Base-by-base conservation (phyloP, 2,329 filamentous ascomycete genomes). In the Gnomoniopsis smithogilvyi region DNA sequence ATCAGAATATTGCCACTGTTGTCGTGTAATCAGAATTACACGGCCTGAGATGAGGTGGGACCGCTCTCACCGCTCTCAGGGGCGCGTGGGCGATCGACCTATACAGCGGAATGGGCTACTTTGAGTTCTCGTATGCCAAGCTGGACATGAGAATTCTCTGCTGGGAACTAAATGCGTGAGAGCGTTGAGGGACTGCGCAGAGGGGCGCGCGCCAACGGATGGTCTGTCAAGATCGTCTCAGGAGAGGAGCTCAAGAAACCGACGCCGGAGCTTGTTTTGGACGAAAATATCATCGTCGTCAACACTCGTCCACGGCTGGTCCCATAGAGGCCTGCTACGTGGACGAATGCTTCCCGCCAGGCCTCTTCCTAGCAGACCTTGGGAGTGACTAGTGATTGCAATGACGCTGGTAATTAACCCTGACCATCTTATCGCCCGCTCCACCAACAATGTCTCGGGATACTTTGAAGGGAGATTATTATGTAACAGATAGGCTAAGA, bases 71-170 rank as follows among this genome's bases (percentile, higher is more conserved):
- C 34, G 15, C 3, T 46, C 65, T 74, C 17, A 70, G 71, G 10
- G 64, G 67, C 1, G 70, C 69, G 3, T 85, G 80, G 71, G 85
- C 88, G 0, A 83, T 96, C 0, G 94, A 98, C 72, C 76, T 98
- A 61, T 97, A 96, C 75, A 91, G 90, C 0, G 94, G 94, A 0
- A 96, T 97, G 64, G 94, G 94, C 6, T 97, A 97, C 74, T 97
- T 98, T 73, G 85, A 89, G 3, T 96, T 97, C 68, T 90, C 86
- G 34, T 97, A 96, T 73, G 82, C 87, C 7, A 80, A 78, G 60
- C 82, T 88, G 19, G 92, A 91, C 0, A 76, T 93, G 67, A 76
- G 82, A 51, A 88, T 97, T 1, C 77, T 95, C 46, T 91, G 92
- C 66, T 98, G 91, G 90, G 94, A 98, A 73, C 77, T 97, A 49